phyloP scores from a whole-genome alignment of 176 grass and related monocot species.

The Musa itinerans region DNA sequence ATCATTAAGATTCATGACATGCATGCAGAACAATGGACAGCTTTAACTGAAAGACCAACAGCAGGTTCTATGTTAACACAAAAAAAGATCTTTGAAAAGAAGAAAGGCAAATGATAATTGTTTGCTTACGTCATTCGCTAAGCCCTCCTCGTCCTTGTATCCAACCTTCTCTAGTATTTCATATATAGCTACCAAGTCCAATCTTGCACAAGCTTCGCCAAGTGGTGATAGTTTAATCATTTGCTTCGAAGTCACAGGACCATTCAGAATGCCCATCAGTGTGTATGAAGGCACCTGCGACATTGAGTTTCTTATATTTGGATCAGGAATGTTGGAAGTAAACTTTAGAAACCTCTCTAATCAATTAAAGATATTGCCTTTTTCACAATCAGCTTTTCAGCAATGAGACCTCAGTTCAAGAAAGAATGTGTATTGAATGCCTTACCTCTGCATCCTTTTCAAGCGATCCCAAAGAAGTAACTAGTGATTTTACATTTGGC shows the following conservation, averaged over 20 bases:
- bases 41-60: too few species aligned
- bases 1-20: background rate
- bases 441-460: conserved; percentile 72
- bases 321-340: background rate
- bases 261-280: conserved; percentile 33
- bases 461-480: conserved; percentile 58
- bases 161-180: conserved; percentile 63
- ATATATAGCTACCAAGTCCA: conserved; percentile 75
- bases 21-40: too few species aligned
- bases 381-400: background rate
- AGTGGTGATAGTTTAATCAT: conserved; percentile 41
- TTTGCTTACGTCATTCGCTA: conserved; percentile 58
- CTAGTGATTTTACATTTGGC: conserved; percentile 62
- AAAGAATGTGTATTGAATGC: background rate
- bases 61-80: background rate
- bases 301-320: background rate
- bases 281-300: conserved; percentile 69
- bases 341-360: background rate
- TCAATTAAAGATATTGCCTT: background rate
- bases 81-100: background rate
- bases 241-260: conserved; percentile 29
- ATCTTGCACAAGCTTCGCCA: conserved; percentile 83
- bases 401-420: background rate
- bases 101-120: background rate
- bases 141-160: conserved; percentile 90